Base-by-base conservation (phyloP, 73 alveolate genomes). In the Effrenium voratum region DNA sequence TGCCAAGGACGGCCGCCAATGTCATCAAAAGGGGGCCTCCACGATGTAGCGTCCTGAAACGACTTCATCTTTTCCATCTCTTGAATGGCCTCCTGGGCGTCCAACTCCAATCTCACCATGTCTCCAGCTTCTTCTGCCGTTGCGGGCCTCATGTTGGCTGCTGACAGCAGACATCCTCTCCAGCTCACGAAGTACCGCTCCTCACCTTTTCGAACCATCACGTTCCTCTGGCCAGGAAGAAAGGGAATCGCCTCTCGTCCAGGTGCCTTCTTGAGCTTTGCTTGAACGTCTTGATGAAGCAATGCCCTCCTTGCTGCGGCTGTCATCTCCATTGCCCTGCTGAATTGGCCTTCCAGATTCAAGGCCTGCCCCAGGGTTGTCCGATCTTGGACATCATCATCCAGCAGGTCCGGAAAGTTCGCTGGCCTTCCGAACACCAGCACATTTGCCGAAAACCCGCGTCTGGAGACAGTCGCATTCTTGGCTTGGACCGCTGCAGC, bases 341-440 rank as follows among this genome's bases (percentile, higher is more conserved):
- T 36, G 24, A 77, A 36, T 38, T 77, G 60, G 0, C 87, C 87
- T 24, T 77, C 87, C 44, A 77, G 22, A 41, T 55, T 34, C 8
- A 70, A 30, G 0, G 81, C 81, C 49, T 70, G 81, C 32, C 49
- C 81, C 45, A 70, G 0, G 0, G 47, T 22, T 24, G 81, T 46
- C 1, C 47, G 47, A 12, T 1, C 12, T 46, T 46, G 38, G 1
- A 36, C 47, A 22, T 77, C 63, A 3, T 77, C 63, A 24, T 40
- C 63, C 43, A 77, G 19, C 30, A 77, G 41, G 38, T 77, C 87
- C 41, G 87, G 63, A 36, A 77, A 36, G 41, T 77, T 26, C 41
- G 63, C n/a, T 41, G 24, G 55, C 5, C 87, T 55, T 0, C 87
- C 87, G 41, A 77, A 77, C 63, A 77, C 87, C 63, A 77, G 38